Percentiles rank a stretch among this genome's conserved stretches.
These are phyloP conservation scores for Cystobasidium sp. DNA, from an alignment of 1,284 basidiomycete species.

Conservation along the genomic window DNA sequence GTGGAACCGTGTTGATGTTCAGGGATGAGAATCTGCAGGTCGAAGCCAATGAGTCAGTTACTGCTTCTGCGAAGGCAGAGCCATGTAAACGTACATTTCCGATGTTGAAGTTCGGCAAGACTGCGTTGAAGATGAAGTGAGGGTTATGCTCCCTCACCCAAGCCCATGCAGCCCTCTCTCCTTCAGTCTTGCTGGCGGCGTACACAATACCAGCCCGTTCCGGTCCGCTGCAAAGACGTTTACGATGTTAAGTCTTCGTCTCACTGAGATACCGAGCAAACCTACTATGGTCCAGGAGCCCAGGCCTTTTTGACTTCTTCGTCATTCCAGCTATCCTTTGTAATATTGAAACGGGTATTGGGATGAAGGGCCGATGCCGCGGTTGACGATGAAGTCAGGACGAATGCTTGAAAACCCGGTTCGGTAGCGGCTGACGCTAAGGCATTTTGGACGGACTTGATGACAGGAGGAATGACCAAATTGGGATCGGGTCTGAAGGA, in stretches of 20 bases:
- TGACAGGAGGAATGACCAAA: slow-evolving; percentile 27
- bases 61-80: too few species aligned
- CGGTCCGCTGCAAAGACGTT: background rate
- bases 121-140: slow-evolving; percentile 36
- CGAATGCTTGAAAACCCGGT: slow-evolving; percentile 40
- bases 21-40: slow-evolving; percentile 37
- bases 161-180: slow-evolving; percentile 42
- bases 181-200: slow-evolving; percentile 39
- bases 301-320: slow-evolving; percentile 16
- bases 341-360: slow-evolving; percentile 8
- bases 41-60: too few species aligned
- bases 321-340: slow-evolving; percentile 34
- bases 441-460: slow-evolving; percentile 16
- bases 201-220: slow-evolving; percentile 32
- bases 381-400: slow-evolving; percentile 38
- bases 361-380: slow-evolving; percentile 9
- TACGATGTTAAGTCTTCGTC: background rate
- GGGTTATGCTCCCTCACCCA: slow-evolving; percentile 44
- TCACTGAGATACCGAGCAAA: background rate
- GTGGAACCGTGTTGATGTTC: slow-evolving; percentile 20
- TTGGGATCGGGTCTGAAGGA: slow-evolving; percentile 34
- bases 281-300: slow-evolving; percentile 26
- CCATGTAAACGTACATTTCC: slow-evolving; percentile 15
- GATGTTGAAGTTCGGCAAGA: slow-evolving; percentile 37
- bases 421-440: slow-evolving; percentile 14